phyloP scores from a whole-genome alignment of 495 filamentous ascomycete species.

The Hypoxylon trugodes region DNA sequence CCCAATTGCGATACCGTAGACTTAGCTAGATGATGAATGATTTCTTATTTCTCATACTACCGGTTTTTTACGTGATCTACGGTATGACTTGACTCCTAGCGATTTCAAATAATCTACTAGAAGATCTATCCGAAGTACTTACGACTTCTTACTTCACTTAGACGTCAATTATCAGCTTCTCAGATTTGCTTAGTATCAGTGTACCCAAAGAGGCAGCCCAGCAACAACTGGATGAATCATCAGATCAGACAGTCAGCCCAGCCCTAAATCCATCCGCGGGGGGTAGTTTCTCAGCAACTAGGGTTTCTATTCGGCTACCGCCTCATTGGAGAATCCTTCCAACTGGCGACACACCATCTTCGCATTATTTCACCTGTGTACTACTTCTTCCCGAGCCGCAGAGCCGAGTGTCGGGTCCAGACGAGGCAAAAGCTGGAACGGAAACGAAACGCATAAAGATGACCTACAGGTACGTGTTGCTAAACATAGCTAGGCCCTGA shows the following conservation, averaged over 20 bases:
- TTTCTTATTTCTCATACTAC: slow-evolving; percentile 15
- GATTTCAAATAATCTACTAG: no score
- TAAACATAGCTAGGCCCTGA: slow-evolving; percentile 5
- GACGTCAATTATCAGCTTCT: no score
- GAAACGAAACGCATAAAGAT: slow-evolving; percentile 38
- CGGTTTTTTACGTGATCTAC: neutral
- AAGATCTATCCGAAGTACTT: no score
- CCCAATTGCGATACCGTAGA: slow-evolving; percentile 36
- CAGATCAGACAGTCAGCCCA: no score
- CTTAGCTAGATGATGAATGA: slow-evolving; percentile 36
- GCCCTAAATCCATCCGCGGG: no score
- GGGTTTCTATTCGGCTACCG: neutral
- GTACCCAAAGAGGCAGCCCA: no score
- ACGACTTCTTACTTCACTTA: no score
- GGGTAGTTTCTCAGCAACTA: no score
- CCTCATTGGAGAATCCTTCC: slow-evolving; percentile 16
- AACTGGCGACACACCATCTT: slow-evolving; percentile 9
- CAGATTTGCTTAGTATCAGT: no score
- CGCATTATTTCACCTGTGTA: neutral
- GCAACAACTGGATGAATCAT: no score
- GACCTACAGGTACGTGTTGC: slow-evolving; percentile 3
- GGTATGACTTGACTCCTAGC: neutral
- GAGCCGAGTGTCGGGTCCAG: slow-evolving; percentile 2
- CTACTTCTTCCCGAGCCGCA: slow-evolving; percentile 14
- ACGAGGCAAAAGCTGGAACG: slow-evolving; percentile 13